A percentile compares a stretch with the other conserved stretches of the same genome.
phyloP scores from a whole-genome alignment of 2,329 filamentous ascomycete species.

The Fusarium clavum region DNA sequence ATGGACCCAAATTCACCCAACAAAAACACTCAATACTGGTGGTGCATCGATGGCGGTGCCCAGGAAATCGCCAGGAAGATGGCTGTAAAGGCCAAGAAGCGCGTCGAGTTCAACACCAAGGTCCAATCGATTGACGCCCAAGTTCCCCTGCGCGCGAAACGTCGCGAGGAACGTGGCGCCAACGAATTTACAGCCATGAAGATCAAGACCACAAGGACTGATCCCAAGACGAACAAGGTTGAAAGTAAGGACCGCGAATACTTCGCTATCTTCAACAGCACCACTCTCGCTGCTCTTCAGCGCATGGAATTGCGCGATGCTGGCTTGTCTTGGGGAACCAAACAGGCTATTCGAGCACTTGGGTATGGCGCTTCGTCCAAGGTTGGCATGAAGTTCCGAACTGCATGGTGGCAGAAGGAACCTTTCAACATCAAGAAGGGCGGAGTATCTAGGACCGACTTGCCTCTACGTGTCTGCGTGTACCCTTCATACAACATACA shows the following conservation, averaged over 20 bases:
- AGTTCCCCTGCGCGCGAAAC: fast-evolving
- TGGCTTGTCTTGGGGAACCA: background rate
- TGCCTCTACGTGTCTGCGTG: constrained; percentile 2
- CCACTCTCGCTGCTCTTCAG: constrained; percentile 1
- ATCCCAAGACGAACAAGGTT: background rate
- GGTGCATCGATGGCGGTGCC: constrained; percentile 9
- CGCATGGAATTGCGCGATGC: background rate
- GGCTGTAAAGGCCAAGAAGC: background rate
- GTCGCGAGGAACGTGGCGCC: background rate
- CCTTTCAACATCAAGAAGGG: constrained; percentile 4
- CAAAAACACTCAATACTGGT: constrained; percentile 6
- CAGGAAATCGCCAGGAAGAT: constrained; percentile 18
- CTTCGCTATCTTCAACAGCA: constrained; percentile 6
- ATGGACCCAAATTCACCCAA: background rate
- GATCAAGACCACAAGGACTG: background rate
- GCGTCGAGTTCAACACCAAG: background rate
- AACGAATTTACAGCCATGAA: background rate
- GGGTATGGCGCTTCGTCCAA: constrained; percentile 13
- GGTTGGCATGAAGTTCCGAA: constrained; percentile 16
- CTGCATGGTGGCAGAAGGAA: constrained; percentile 11
- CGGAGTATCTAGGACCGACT: background rate
- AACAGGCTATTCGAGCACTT: constrained; percentile 18
- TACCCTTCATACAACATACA: constrained; percentile 24
- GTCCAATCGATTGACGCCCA: background rate
- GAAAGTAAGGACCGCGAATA: background rate